Base-by-base conservation (phyloP, 768 basidiomycete species). In the Termitomyces sp. region DNA sequence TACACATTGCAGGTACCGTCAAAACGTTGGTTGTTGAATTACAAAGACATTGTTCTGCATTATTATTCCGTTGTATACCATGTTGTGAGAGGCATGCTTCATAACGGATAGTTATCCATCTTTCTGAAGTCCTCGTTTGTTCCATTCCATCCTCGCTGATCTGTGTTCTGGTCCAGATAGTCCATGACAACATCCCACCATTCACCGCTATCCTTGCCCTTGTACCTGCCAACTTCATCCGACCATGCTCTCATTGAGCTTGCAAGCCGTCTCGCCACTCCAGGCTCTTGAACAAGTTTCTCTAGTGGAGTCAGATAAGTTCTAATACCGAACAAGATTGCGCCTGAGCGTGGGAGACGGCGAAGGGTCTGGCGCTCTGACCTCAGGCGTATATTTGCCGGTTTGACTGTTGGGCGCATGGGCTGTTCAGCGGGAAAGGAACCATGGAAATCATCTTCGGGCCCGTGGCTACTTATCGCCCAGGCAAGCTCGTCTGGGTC, bases 401-500 rank as follows among this genome's bases (percentile, higher is more conserved):
- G 69, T n/a, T 65, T 71, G 30, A 74, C 64, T n/a, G 59, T 60
- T 36, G 65, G 62, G 1, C 54, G 62, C 13, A 54, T 61, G 10
- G 62, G 57, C 24, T 62, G 52, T 13, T 62, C 54, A 41, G 60
- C 51, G 18, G 58, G 55, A 48, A 58, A 60, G 45, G 65, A 58
- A 11, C 63, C 62, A n/a, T 47, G 45, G 40, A 65, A 65, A 22
- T 43, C 56, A 56, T 67, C 66, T 55, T 68, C 67, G 2, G 62
- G 52, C 16, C 67, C 66, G 43, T 68, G 61, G 51, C 76, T 82
- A 46, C 78, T 67, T 48, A 56, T 54, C 24, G 64, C 54, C 87
- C 89, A 90, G 18, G 77, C 81, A 10, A 90, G 74, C 68, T 88
- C 86, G 57, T 87, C 82, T 20, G 81, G 79, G 67, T 88, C 87